phyloP scores from a whole-genome alignment of 495 filamentous ascomycete species.

The Rhypophila decipiens region DNA sequence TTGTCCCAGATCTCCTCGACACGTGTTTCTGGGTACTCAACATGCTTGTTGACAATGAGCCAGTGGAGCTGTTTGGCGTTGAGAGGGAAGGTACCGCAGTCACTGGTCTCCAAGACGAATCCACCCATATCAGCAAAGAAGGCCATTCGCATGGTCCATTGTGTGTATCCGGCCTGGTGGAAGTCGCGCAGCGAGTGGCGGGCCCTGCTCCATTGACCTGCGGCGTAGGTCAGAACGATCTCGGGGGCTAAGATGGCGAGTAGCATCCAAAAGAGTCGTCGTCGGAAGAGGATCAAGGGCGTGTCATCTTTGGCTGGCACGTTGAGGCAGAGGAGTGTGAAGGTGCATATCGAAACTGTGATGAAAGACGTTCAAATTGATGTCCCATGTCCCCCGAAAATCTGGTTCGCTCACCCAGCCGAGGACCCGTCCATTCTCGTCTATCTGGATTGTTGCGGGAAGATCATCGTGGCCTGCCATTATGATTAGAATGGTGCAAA shows the following conservation, averaged over 20 bases:
- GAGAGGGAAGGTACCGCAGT: constrained; percentile 23
- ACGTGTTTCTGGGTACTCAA: constrained; percentile 3
- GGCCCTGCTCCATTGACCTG: constrained; percentile 6
- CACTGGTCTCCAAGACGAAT: constrained; percentile 18
- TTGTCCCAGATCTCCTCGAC: constrained; percentile 7
- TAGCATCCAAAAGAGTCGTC: constrained; percentile 21
- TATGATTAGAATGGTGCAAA: no score
- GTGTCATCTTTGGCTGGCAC: constrained; percentile 20
- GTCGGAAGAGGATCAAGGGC: constrained; percentile 4
- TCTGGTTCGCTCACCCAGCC: constrained; percentile 17
- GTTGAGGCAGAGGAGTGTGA: constrained; percentile 25
- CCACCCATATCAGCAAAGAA: constrained; percentile 38
- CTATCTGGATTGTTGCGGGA: background rate
- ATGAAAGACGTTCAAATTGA: constrained; percentile 25
- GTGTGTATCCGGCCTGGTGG: constrained; percentile 8
- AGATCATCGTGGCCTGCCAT: no score
- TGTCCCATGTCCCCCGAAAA: constrained; percentile 25
- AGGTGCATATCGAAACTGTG: constrained; percentile 25
- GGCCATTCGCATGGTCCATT: constrained; percentile 30
- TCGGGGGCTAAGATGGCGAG: constrained; percentile 26
- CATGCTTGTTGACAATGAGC: constrained; percentile 17
- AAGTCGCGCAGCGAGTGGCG: constrained; percentile 8
- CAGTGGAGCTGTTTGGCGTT: constrained; percentile 30
- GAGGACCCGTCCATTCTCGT: background rate
- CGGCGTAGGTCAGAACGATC: constrained; percentile 13